Evolutionary conservation across 1,284 basidiomycete genomes (phyloP), one percentile per base, ranked within the genome.

Genomic region (Rhodotorula glutinis): DNA sequence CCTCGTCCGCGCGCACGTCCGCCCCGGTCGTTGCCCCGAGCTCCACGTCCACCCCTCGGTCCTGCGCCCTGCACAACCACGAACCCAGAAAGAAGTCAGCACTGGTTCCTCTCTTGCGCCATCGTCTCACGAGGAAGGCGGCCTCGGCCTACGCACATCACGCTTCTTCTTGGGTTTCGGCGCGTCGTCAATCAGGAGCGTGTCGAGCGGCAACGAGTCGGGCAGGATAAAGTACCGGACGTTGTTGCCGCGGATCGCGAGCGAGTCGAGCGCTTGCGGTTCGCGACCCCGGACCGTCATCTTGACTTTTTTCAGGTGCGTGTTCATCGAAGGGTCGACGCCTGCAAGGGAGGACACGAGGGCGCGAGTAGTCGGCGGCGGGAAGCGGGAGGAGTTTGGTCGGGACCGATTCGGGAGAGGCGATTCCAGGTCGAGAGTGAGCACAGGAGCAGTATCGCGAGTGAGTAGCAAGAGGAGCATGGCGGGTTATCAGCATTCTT

Each of bases 131-230:
- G n/a, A n/a, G n/a, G n/a, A n/a, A n/a, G n/a, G n/a, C n/a, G n/a
- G n/a, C n/a, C n/a, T n/a, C n/a, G n/a, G n/a, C n/a, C n/a, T 23
- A 81, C 85, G 29, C 74, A 87, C 86, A 82, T 51, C 57, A 7
- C 84, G 33, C 80, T 90, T 91, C 76, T 87, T 88, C 78, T 96
- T 97, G 23, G 95, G 92, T 80, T 96, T 95, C 9, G 95, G 95
- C 41, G 93, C 92, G 78, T 98, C 96, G 79, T 98, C 95, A 29
- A 98, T 93, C 10, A 98, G 85, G 14, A 98, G 85, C 9, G 94
- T 97, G 80, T 98, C 95, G 65, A 98, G 83, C 0, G 95, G 96
- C 7, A 98, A 83, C 1, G 94, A 92, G 80, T 98, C 95, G 17
- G 96, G 95, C 27, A 98, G 86, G 71, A 97, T 88, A 79, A 92